Conservation (phyloP, 2,329 filamentous ascomycete genomes). For the Cytospora paraplurivora region DNA sequence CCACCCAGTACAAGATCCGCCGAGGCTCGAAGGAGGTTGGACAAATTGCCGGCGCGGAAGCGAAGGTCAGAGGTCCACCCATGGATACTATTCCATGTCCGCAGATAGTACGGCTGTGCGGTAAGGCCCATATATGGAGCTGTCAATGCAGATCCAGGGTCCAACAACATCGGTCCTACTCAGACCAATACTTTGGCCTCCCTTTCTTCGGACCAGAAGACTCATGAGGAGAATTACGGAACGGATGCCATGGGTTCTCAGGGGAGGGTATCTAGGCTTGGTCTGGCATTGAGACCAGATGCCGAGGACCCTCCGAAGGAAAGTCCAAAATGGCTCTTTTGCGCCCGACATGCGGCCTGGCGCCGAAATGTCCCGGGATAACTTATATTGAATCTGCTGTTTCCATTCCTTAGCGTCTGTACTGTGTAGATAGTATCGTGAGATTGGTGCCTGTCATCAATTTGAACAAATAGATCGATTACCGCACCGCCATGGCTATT, state of each 20-base stretch:
- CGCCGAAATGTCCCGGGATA: neutral
- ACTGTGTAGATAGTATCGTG: no score
- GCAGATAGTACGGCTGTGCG: no score
- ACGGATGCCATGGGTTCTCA: neutral
- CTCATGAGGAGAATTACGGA: neutral
- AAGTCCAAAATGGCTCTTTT: neutral
- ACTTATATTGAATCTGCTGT: neutral
- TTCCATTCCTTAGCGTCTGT: neutral
- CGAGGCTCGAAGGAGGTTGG: no score
- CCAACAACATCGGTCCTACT: neutral
- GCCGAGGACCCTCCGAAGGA: neutral
- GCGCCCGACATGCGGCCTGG: neutral
- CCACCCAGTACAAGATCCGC: no score
- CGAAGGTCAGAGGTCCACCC: no score
- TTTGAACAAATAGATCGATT: no score
- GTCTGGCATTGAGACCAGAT: neutral
- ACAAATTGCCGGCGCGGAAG: no score
- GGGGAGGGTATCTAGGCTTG: neutral
- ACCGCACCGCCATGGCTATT: neutral
- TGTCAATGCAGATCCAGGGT: neutral
- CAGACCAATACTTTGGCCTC: neutral
- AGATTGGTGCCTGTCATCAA: no score
- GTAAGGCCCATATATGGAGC: neutral
- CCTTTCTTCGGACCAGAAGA: neutral
- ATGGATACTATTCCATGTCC: no score